These are phyloP conservation scores for Ophiostoma populinum DNA, from an alignment of 2,329 filamentous ascomycete species.

Conservation along the genomic window DNA sequence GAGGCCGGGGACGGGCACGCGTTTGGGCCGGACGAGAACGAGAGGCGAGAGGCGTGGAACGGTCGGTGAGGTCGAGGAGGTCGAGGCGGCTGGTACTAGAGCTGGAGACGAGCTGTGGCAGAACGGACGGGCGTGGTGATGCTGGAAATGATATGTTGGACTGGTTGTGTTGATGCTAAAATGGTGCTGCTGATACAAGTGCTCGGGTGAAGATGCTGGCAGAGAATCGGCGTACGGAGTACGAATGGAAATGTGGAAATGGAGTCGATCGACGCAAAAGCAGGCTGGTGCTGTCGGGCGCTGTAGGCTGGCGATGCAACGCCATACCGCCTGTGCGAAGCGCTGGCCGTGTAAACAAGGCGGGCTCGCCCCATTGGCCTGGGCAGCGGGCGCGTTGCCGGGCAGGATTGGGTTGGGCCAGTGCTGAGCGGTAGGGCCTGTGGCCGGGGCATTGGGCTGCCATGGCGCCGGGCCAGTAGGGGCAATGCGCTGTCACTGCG, in stretches of 20 bases:
- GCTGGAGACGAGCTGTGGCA: too few species aligned
- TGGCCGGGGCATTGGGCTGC: neutral
- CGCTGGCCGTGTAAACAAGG: slow-evolving; percentile 26
- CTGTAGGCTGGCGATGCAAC: slow-evolving; percentile 3
- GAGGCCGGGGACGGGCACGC: too few species aligned
- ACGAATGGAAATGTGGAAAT: neutral
- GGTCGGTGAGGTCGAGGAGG: too few species aligned
- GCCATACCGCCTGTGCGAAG: slow-evolving; percentile 5
- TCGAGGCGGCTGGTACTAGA: too few species aligned
- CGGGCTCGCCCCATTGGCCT: slow-evolving; percentile 20
- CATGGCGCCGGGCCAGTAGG: neutral
- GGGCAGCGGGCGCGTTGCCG: slow-evolving; percentile 6
- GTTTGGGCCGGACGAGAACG: too few species aligned
- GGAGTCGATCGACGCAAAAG: neutral
- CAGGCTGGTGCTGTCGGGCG: neutral
- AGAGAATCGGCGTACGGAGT: too few species aligned
- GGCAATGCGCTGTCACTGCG: slow-evolving; percentile 2
- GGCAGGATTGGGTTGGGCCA: neutral
- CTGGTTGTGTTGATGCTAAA: too few species aligned
- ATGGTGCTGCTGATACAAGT: too few species aligned
- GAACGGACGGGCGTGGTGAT: too few species aligned
- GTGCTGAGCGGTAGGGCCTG: neutral
- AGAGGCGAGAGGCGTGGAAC: too few species aligned
- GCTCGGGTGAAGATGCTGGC: too few species aligned
- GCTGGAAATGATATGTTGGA: too few species aligned